Percentiles rank a stretch among this genome's conserved stretches.
Evolutionary conservation across 2,329 filamentous ascomycete species (phyloP).

Genomic region (Neoascochyta sp.): DNA sequence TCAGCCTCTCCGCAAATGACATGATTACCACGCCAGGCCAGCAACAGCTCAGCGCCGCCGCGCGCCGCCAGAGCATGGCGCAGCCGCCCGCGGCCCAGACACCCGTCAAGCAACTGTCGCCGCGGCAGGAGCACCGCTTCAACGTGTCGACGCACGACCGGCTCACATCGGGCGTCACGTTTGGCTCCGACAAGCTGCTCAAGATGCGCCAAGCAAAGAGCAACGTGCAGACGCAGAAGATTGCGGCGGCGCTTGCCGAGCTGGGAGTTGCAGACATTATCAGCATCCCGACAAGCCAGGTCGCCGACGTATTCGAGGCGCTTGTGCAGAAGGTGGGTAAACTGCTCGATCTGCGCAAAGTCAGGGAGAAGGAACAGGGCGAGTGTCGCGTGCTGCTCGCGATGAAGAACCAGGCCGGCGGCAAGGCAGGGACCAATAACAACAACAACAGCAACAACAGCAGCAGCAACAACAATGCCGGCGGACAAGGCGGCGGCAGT

Average conservation of each 20-base stretch:
- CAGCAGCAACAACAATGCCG: conserved; percentile 4
- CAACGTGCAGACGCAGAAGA: conserved; percentile 70
- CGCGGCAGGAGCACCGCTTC: conserved; percentile 73
- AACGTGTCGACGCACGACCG: conserved; percentile 85
- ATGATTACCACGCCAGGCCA: conserved; percentile 36
- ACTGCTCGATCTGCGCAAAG: conserved; percentile 69
- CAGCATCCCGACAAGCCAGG: conserved; percentile 68
- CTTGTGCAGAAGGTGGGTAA: conserved; percentile 65
- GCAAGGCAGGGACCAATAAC: conserved; percentile 15
- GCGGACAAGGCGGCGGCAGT: conserved; percentile 18
- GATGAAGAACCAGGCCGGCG: conserved; percentile 31
- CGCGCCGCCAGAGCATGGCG: conserved; percentile 36
- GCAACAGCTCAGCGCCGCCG: conserved; percentile 27
- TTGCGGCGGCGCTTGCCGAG: conserved; percentile 67
- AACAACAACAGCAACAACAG: conserved; percentile 11
- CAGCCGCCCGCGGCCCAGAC: conserved; percentile 33
- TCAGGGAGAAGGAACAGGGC: conserved; percentile 69
- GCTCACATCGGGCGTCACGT: conserved; percentile 78
- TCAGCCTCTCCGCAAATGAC: conserved; percentile 38
- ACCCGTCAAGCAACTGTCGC: conserved; percentile 54
- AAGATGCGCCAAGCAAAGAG: conserved; percentile 76
- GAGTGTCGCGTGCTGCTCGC: conserved; percentile 49
- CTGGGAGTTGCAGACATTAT: conserved; percentile 68
- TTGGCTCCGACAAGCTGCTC: conserved; percentile 78
- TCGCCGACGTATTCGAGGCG: conserved; percentile 67